These are phyloP conservation scores for Coemansia sp. DNA, from an alignment of 192 early-diverging fungal genomes.

Conservation along the genomic window DNA sequence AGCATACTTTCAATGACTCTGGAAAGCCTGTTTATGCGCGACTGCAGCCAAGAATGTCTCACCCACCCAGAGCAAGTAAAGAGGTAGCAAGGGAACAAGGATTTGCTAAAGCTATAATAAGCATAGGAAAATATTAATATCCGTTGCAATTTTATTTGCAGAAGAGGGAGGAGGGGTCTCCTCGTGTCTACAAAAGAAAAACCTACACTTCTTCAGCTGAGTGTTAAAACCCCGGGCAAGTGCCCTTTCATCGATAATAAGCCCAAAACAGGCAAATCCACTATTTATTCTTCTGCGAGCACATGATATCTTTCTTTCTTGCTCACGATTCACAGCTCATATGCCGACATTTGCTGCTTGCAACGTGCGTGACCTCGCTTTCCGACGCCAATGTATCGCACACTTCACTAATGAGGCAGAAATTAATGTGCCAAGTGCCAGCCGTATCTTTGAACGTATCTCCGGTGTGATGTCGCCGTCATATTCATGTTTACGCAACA, in stretches of 20 bases:
- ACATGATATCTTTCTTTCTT: neutral
- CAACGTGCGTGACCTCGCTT: slow-evolving; percentile 3
- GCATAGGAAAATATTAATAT: neutral
- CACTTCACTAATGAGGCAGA: neutral
- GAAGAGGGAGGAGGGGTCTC: neutral
- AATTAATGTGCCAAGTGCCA: neutral
- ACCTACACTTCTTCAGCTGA: neutral
- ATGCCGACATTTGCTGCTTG: neutral
- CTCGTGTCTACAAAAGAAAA: neutral
- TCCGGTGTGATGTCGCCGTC: too few species aligned
- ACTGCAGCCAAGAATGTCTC: neutral
- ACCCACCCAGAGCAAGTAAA: neutral
- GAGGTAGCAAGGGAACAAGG: neutral
- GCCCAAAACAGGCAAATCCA: neutral
- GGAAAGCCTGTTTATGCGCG: neutral
- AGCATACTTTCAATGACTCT: neutral
- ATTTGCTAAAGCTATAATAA: neutral
- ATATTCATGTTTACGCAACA: too few species aligned
- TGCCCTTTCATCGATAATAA: neutral
- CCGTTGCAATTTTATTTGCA: neutral
- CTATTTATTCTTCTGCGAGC: neutral
- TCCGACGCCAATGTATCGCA: neutral
- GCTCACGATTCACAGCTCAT: neutral
- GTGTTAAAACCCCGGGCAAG: neutral
- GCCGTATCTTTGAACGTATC: neutral